A percentile compares a stretch with the other conserved stretches of the same genome.
These are phyloP conservation scores for Leccinum imitatum DNA, from an alignment of 768 basidiomycete species.

Conservation along the genomic window DNA sequence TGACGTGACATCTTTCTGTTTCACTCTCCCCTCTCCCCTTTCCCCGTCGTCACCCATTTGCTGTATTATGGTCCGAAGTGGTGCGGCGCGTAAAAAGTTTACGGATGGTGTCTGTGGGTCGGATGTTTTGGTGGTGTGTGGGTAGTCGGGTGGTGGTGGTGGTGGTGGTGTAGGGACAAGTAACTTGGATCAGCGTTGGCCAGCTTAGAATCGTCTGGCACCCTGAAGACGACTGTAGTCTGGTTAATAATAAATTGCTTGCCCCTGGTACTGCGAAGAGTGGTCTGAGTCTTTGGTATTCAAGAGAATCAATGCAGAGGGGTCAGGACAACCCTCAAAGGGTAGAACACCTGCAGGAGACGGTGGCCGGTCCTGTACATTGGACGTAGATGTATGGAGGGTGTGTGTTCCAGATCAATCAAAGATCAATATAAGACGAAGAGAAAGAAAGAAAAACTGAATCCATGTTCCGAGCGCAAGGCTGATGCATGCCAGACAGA, in stretches of 20 bases:
- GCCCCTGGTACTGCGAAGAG: not conserved
- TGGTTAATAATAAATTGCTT: conserved; percentile 11
- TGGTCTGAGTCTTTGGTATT: not conserved
- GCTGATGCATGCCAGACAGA: too few relatives aligned
- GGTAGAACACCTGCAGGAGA: not conserved
- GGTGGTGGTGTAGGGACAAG: conserved; percentile 8
- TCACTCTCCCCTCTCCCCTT: not conserved
- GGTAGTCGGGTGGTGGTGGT: conserved; percentile 2
- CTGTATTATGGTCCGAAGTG: conserved; percentile 21
- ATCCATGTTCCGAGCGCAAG: not conserved
- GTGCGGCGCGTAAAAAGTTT: conserved; percentile 14
- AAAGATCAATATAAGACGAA: not conserved
- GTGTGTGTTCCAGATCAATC: not conserved
- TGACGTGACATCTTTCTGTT: conserved; percentile 18
- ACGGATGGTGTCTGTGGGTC: conserved; percentile 15
- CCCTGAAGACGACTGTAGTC: conserved; percentile 9
- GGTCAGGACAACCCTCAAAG: not conserved
- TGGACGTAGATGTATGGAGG: not conserved
- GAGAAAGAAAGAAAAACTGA: not conserved
- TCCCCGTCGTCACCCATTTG: not conserved
- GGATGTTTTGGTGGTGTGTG: conserved; percentile 14
- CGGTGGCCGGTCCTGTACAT: not conserved
- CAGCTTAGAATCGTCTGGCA: conserved; percentile 5
- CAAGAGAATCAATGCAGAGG: not conserved
- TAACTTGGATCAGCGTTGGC: conserved; percentile 4